phyloP scores from a whole-genome alignment of 306 rosid species.

The Hippophae rhamnoides region DNA sequence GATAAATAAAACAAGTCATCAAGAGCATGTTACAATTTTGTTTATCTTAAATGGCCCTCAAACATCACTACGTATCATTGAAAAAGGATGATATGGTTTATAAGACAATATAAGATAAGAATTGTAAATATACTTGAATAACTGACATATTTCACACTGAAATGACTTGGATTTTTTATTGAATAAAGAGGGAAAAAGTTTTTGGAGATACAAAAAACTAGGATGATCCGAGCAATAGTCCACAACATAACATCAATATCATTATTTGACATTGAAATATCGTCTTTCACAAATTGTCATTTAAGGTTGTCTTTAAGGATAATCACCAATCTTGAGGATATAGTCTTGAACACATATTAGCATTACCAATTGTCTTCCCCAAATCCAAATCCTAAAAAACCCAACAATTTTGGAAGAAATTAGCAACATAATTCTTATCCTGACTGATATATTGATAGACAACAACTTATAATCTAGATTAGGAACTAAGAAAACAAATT shows the following conservation, averaged over 20 bases:
- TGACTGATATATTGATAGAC: not conserved
- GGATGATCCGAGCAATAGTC: not conserved
- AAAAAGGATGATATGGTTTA: too few relatives aligned
- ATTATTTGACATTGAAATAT: not conserved
- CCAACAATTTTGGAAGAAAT: not conserved
- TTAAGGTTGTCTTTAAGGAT: not conserved
- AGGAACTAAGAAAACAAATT: not conserved
- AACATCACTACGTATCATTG: too few relatives aligned
- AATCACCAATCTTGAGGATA: not conserved
- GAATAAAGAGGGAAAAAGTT: too few relatives aligned
- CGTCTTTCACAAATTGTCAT: not conserved
- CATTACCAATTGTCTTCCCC: too few relatives aligned
- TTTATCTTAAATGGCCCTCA: too few relatives aligned
- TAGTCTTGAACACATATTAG: too few relatives aligned
- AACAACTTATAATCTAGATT: not conserved
- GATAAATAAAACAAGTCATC: too few relatives aligned
- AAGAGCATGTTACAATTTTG: too few relatives aligned
- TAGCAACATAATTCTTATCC: not conserved
- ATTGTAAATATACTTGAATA: too few relatives aligned
- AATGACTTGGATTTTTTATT: too few relatives aligned
- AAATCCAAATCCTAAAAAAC: not conserved
- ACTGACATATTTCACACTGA: too few relatives aligned
- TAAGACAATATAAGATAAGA: too few relatives aligned
- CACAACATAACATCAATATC: not conserved
- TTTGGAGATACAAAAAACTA: not conserved